These are phyloP conservation scores for Myxozyma geophila DNA, from an alignment of 805 yeast species.

Conservation along the genomic window DNA sequence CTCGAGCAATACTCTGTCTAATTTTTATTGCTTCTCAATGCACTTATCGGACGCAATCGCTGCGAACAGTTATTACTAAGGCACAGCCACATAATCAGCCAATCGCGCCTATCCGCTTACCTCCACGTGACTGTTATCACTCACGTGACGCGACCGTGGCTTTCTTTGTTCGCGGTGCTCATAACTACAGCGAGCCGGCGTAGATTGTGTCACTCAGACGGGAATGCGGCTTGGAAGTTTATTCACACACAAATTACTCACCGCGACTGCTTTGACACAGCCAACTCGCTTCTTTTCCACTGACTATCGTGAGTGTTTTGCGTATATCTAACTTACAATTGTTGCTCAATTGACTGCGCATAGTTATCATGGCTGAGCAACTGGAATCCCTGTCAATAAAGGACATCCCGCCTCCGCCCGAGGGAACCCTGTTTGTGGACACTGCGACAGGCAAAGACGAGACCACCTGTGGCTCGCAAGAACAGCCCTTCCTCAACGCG, in stretches of 20 bases:
- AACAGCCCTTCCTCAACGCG: slow-evolving; percentile 72
- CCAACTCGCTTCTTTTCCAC: too few species aligned
- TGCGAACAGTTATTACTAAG: slow-evolving; percentile 4
- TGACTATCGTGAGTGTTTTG: not conserved
- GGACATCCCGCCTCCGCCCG: slow-evolving; percentile 25
- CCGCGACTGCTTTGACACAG: not conserved
- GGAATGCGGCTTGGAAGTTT: not conserved
- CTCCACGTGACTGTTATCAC: slow-evolving; percentile 16
- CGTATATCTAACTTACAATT: too few species aligned
- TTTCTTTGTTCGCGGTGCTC: not conserved
- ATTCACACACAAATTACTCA: not conserved
- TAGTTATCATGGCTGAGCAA: slow-evolving; percentile 15
- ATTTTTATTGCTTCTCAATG: not conserved
- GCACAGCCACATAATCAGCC: slow-evolving; percentile 19
- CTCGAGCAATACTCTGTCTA: not conserved
- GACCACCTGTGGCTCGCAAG: slow-evolving; percentile 43
- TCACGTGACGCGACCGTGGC: slow-evolving; percentile 3
- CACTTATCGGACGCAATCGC: not conserved
- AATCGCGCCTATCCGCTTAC: slow-evolving; percentile 13
- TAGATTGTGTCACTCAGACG: not conserved
- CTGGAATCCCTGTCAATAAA: not conserved
- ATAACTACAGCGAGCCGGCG: not conserved
- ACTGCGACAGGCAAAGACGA: slow-evolving; percentile 74
- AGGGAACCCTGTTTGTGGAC: slow-evolving; percentile 55
- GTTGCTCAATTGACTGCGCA: not conserved